Conservation (phyloP, 176 grass and related monocot species). For the Rhipidocladum racemiflorum region DNA sequence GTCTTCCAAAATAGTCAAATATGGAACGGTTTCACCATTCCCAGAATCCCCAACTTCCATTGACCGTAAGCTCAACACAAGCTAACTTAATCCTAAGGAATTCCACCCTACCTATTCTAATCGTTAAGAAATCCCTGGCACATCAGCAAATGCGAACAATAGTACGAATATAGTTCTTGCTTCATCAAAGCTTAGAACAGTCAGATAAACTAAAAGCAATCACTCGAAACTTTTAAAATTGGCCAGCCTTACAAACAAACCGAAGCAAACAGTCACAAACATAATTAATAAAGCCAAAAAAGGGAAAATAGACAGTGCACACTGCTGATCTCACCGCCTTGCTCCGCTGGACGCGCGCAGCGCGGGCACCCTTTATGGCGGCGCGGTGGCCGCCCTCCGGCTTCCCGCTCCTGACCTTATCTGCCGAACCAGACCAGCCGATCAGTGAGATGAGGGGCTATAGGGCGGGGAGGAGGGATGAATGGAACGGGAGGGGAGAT, state of each 20-base stretch:
- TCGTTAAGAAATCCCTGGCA: not conserved
- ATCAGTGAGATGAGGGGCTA: not conserved
- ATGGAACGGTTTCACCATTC: not conserved
- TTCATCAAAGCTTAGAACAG: not conserved
- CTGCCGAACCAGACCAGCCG: conserved; percentile 33
- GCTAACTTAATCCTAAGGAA: not conserved
- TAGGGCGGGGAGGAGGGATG: not conserved
- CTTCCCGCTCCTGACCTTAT: conserved; percentile 58
- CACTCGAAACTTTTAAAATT: not conserved
- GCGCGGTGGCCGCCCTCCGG: conserved; percentile 42
- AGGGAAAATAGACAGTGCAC: not conserved
- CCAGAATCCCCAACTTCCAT: not conserved
- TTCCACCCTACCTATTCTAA: not conserved
- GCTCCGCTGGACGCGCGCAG: conserved; percentile 72
- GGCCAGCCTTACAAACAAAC: not conserved
- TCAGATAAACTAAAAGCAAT: not conserved
- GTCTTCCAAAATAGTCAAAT: not conserved
- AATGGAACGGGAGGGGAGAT: not conserved
- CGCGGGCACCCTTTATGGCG: conserved; percentile 62
- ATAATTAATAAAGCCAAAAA: not conserved
- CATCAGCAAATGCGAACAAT: not conserved
- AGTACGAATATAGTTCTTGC: not conserved
- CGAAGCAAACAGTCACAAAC: not conserved
- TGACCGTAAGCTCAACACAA: not conserved
- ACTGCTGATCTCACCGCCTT: conserved; percentile 54